Percentiles rank a stretch among this genome's conserved stretches.
Conservation (phyloP, 176 grass and related monocot species). For the Zoysia pacifica region DNA sequence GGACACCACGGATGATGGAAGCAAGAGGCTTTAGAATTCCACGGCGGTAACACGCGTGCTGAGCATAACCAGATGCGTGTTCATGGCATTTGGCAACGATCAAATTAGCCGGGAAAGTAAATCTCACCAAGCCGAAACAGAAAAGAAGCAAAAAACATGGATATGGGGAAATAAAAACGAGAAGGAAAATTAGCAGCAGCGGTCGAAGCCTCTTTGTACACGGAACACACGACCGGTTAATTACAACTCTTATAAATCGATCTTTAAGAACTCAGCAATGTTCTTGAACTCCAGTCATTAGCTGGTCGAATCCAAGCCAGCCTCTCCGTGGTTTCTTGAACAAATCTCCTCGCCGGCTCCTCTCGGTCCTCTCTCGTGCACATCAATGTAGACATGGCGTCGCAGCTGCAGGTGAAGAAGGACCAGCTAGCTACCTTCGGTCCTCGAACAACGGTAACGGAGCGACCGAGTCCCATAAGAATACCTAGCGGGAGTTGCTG, state of each 20-base stretch:
- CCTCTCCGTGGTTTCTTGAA: not conserved
- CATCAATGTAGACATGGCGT: not conserved
- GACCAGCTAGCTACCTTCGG: not conserved
- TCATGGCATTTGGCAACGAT: not conserved
- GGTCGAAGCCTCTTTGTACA: slow-evolving; percentile 8
- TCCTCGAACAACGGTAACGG: not conserved
- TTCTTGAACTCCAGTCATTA: not conserved
- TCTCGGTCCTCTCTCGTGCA: not conserved
- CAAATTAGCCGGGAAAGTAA: not conserved
- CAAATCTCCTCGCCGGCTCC: too few relatives aligned
- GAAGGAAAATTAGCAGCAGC: not conserved
- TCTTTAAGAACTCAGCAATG: slow-evolving; percentile 25
- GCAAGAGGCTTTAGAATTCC: too few relatives aligned
- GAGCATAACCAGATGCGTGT: too few relatives aligned
- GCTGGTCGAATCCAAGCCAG: not conserved
- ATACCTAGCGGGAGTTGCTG: not conserved
- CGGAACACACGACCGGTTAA: slow-evolving; percentile 10
- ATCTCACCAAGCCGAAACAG: not conserved
- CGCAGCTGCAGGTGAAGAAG: not conserved
- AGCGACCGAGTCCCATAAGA: not conserved
- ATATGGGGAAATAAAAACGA: not conserved
- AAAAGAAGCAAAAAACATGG: not conserved
- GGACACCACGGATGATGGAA: too few relatives aligned
- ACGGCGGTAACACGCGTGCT: too few relatives aligned
- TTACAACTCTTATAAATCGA: slow-evolving; percentile 20